Conservation (phyloP, 2,329 filamentous ascomycete species). For the Fusarium albosuccineum region DNA sequence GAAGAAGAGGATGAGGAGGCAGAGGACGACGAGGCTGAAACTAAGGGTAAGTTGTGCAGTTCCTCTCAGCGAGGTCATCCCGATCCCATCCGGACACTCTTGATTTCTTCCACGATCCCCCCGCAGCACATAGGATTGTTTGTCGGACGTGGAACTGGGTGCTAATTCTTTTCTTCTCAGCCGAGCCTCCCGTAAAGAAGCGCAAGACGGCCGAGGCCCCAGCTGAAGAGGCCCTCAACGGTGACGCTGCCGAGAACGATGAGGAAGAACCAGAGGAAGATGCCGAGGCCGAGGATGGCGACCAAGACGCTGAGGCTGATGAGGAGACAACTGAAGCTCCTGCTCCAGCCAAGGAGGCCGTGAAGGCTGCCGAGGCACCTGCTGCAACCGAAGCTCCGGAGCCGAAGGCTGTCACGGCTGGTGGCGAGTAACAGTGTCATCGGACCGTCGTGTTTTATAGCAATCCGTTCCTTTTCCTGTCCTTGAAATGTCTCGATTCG, state of each 20-base stretch:
- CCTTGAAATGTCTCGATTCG: background rate
- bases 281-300: slow-evolving; percentile 45
- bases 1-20: slow-evolving; percentile 55
- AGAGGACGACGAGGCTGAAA: slow-evolving; percentile 50
- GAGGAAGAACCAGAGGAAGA: slow-evolving; percentile 51
- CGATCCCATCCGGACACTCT: slow-evolving; percentile 4
- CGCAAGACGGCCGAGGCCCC: slow-evolving; percentile 59
- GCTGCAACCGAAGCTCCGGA: slow-evolving; percentile 45
- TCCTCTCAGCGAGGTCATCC: slow-evolving; percentile 12
- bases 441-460: slow-evolving; percentile 18
- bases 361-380: slow-evolving; percentile 37
- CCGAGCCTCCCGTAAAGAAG: slow-evolving; percentile 61
- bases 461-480: slow-evolving; percentile 18
- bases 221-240: slow-evolving; percentile 49
- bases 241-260: slow-evolving; percentile 51
- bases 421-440: slow-evolving; percentile 41
- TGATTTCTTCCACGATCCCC: background rate
- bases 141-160: background rate
- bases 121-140: background rate
- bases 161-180: slow-evolving; percentile 16
- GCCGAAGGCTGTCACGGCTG: slow-evolving; percentile 47
- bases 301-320: slow-evolving; percentile 44
- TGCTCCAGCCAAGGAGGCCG: slow-evolving; percentile 40
- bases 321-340: slow-evolving; percentile 42
- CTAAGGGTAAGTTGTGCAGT: slow-evolving; percentile 51